These are phyloP conservation scores for Neurospora sp. DNA, from an alignment of 495 filamentous ascomycete genomes.

Conservation along the genomic window DNA sequence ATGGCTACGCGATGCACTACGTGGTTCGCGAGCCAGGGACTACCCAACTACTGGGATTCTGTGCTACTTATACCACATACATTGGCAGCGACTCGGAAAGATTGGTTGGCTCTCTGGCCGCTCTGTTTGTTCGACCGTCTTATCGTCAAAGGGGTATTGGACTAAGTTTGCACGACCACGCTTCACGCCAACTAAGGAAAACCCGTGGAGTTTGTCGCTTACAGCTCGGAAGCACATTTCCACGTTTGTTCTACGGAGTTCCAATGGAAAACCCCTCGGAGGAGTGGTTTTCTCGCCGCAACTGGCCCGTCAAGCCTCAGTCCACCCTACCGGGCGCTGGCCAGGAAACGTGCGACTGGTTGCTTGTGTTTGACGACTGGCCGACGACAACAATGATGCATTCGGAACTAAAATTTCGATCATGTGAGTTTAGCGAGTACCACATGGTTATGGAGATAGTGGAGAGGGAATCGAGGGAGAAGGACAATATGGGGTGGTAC, in stretches of 20 bases:
- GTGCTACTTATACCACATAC: constrained; percentile 50
- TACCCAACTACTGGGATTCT: constrained; percentile 45
- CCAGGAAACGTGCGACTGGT: constrained; percentile 45
- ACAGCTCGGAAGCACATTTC: constrained; percentile 52
- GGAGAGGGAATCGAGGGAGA: constrained; percentile 30
- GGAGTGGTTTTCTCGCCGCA: constrained; percentile 48
- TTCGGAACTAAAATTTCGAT: constrained; percentile 32
- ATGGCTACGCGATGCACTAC: constrained; percentile 53
- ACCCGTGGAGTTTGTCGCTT: constrained; percentile 44
- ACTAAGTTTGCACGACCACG: constrained; percentile 45
- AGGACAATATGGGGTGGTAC: constrained; percentile 43
- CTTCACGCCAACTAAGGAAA: constrained; percentile 40
- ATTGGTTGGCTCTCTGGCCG: constrained; percentile 48
- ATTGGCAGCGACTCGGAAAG: constrained; percentile 40
- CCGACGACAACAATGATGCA: constrained; percentile 25
- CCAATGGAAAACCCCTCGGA: constrained; percentile 36
- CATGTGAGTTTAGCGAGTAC: constrained; percentile 43
- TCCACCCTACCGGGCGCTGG: constrained; percentile 27
- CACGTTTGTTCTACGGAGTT: constrained; percentile 48
- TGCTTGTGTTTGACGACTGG: constrained; percentile 46
- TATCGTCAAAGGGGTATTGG: constrained; percentile 47
- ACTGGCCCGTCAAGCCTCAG: constrained; percentile 43
- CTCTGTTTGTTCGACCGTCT: constrained; percentile 45
- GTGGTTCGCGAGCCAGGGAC: constrained; percentile 45
- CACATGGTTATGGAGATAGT: constrained; percentile 44